A percentile compares a stretch with the other conserved stretches of the same genome.
Evolutionary conservation across 371 early-diverging fungal species (phyloP).

Genomic region (Rhizopus stolonifer): DNA sequence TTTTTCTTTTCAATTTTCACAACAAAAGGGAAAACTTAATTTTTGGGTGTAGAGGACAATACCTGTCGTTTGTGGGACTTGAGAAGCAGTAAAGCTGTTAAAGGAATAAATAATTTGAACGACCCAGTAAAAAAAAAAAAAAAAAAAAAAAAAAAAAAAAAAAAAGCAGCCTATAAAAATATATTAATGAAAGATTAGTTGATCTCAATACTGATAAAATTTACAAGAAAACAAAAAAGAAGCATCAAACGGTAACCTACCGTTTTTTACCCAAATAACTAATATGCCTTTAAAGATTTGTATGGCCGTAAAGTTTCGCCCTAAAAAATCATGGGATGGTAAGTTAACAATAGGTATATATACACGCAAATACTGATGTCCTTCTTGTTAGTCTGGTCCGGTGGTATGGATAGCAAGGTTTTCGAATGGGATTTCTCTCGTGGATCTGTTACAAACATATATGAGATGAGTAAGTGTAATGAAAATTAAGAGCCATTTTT

Average conservation of each 20-base stretch:
- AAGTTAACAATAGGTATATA: neutral
- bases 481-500: neutral
- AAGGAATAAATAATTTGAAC: slow-evolving; percentile 29
- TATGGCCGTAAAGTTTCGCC: slow-evolving; percentile 43
- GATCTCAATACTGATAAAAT: slow-evolving; percentile 42
- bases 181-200: slow-evolving; percentile 20
- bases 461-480: slow-evolving; percentile 31
- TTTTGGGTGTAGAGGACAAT: slow-evolving; percentile 34
- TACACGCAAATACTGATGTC: neutral
- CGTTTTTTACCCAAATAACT: no score
- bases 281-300: slow-evolving; percentile 41
- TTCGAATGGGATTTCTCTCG: slow-evolving; percentile 50
- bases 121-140: slow-evolving; percentile 28
- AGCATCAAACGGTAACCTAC: slow-evolving; percentile 41
- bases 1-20: neutral
- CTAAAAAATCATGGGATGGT: slow-evolving; percentile 52
- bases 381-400: slow-evolving; percentile 42
- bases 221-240: slow-evolving; percentile 38
- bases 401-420: slow-evolving; percentile 47
- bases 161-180: no score
- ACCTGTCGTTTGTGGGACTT: slow-evolving; percentile 50
- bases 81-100: slow-evolving; percentile 21
- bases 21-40: neutral
- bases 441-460: slow-evolving; percentile 26
- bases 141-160: no score